Evolutionary conservation across 768 basidiomycete genomes (phyloP).

Genomic region (Mycena galopus): DNA sequence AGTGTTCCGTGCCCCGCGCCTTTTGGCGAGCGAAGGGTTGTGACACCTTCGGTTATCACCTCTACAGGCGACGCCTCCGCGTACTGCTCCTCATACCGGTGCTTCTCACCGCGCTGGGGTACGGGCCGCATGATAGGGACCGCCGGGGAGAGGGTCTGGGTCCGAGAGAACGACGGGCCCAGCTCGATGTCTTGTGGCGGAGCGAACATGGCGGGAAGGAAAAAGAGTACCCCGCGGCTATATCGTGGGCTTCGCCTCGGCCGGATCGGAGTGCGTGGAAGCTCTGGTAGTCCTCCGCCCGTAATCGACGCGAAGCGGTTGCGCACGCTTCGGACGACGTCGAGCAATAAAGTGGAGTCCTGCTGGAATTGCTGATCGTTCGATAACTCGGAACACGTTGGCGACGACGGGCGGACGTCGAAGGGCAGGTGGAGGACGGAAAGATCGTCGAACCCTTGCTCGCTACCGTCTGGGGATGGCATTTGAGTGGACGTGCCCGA

Average conservation of each 20-base stretch:
- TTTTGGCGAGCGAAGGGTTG: constrained; percentile 31
- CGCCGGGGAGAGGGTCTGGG: constrained; percentile 38
- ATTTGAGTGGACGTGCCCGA: constrained; percentile 62
- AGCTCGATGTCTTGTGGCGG: constrained; percentile 63
- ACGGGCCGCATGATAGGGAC: constrained; percentile 46
- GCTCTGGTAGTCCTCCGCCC: constrained; percentile 48
- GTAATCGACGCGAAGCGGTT: constrained; percentile 67
- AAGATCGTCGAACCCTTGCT: constrained; percentile 60
- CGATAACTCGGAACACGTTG: constrained; percentile 63
- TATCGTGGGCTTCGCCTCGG: constrained; percentile 58
- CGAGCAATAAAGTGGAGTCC: constrained; percentile 61
- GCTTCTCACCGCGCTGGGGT: constrained; percentile 32
- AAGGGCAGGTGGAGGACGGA: constrained; percentile 76
- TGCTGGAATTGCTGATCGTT: constrained; percentile 60
- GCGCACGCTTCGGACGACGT: constrained; percentile 68
- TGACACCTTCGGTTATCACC: constrained; percentile 34
- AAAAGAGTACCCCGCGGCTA: constrained; percentile 79
- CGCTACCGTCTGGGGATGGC: constrained; percentile 56
- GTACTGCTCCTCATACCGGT: constrained; percentile 35
- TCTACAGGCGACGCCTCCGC: constrained; percentile 36
- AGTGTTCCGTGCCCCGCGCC: constrained; percentile 27
- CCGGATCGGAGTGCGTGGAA: constrained; percentile 57
- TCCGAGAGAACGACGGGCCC: constrained; percentile 45
- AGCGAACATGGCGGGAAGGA: constrained; percentile 85
- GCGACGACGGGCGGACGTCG: constrained; percentile 69